Conservation (phyloP, 768 basidiomycete species). For the Termitomyces sp. region DNA sequence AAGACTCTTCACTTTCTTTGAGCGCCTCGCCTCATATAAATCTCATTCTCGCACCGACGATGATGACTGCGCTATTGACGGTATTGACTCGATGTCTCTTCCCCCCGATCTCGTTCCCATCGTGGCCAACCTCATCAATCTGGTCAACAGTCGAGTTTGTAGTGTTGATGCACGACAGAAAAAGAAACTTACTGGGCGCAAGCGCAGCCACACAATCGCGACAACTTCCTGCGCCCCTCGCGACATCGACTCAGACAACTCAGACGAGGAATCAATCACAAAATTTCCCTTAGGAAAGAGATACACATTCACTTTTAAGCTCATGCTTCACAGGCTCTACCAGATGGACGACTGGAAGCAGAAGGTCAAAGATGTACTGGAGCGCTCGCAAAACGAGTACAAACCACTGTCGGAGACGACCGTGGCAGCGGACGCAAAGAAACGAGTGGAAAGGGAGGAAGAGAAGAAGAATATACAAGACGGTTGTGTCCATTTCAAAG, state of each 20-base stretch:
- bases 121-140: constrained; percentile 25
- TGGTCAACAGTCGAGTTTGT: constrained; percentile 14
- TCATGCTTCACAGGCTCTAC: constrained; percentile 65
- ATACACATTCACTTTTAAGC: constrained; percentile 59
- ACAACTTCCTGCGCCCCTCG: constrained; percentile 1
- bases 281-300: constrained; percentile 40
- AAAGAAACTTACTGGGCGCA: constrained; percentile 6
- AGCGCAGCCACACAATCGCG: constrained; percentile 23
- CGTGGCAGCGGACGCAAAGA: constrained; percentile 9
- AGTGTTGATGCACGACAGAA: neutral
- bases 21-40: constrained; percentile 43
- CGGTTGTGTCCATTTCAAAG: constrained; percentile 22
- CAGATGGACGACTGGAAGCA: constrained; percentile 52
- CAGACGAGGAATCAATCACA: constrained; percentile 23
- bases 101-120: constrained; percentile 33
- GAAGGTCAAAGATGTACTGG: constrained; percentile 48
- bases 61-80: constrained; percentile 21
- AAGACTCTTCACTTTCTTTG: constrained; percentile 46
- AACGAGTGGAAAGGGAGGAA: constrained; percentile 1
- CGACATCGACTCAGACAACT: constrained; percentile 15
- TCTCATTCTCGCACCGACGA: constrained; percentile 24
- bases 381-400: constrained; percentile 48
- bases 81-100: constrained; percentile 15
- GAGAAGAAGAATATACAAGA: constrained; percentile 4
- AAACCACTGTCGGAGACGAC: constrained; percentile 43